These are phyloP conservation scores for Cryptococcus deneoformans DNA, from an alignment of 1,284 basidiomycete species.

Conservation along the genomic window DNA sequence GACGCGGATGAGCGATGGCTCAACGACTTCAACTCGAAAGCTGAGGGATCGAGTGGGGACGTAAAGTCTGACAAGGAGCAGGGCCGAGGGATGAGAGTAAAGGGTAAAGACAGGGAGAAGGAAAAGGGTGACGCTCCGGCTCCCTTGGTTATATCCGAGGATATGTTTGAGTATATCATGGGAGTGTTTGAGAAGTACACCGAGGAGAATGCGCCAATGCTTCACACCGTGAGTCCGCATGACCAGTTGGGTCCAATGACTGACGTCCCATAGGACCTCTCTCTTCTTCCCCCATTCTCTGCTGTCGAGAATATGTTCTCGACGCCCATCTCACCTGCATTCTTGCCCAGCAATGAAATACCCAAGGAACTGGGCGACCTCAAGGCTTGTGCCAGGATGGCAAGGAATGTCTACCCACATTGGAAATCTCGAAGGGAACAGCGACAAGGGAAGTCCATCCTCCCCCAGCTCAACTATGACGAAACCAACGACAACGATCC, in stretches of 20 bases:
- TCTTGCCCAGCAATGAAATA: constrained; percentile 62
- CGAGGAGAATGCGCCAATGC: constrained; percentile 81
- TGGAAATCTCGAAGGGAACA: constrained; percentile 75
- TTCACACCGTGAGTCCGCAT: constrained; percentile 67
- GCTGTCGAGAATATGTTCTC: constrained; percentile 74
- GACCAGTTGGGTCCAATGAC: background rate
- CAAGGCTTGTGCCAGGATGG: constrained; percentile 59
- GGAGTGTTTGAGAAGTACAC: constrained; percentile 89
- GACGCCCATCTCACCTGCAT: constrained; percentile 56
- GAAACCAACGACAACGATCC: constrained; percentile 94
- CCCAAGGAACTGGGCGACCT: constrained; percentile 63
- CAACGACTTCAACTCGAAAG: constrained; percentile 83
- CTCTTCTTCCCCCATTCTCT: constrained; percentile 65
- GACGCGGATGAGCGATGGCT: constrained; percentile 96
- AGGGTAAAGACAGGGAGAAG: constrained; percentile 50
- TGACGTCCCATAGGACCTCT: constrained; percentile 46
- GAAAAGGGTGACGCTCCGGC: constrained; percentile 53
- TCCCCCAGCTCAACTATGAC: constrained; percentile 70
- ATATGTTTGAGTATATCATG: constrained; percentile 95
- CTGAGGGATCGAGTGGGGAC: constrained; percentile 69
- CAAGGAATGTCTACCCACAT: constrained; percentile 69
- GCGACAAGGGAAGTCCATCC: constrained; percentile 71
- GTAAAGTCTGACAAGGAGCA: constrained; percentile 50
- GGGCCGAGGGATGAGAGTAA: constrained; percentile 46
- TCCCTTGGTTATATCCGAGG: constrained; percentile 67